Base-by-base conservation (phyloP, 306 rosid species). In the Medicago arabica region DNA sequence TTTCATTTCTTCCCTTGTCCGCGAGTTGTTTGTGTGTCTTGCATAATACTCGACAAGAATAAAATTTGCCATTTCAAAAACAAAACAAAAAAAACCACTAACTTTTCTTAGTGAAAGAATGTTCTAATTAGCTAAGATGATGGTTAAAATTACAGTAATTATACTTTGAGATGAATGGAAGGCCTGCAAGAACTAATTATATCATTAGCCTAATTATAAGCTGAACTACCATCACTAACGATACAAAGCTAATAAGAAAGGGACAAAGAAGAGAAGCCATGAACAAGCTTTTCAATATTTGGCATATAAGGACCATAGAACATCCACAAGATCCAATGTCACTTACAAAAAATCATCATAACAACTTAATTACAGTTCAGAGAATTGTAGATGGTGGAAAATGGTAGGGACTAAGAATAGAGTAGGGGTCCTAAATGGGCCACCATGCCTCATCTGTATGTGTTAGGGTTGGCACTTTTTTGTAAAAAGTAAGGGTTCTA, bases 341-440 rank as follows among this genome's bases (percentile, higher is more conserved):
- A 84, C 73, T 69, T 77, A 70, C 67, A 23, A 51, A 85, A 25
- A 75, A 65, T 49, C 78, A 77, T 86, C 53, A 82, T 79, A 49
- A 55, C 74, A 80, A 72, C 58, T 83, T 73, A 36, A 81, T 86
- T 74, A 82, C 85, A 71, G 85, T 78, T 67, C 44, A 66, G 83
- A 40, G 31, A 68, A 44, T 65, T 25, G 71, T 69, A 38, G 80
- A 74, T 78, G 79, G 78, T 75, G 85, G 74, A 82, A 75, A 79
- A 69, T 83, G 86, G 91, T 82, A 85, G 91, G 87, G 87, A 76
- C 83, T 80, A 78, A 62, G 78, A 73, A 78, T 76, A 69, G 81
- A 74, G 83, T 66, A 54, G 83, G 68, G 72, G 70, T 57, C 68
- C 57, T 12, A 9, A 67, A n/a, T 17, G 86, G 86, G 60, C 83